Evolutionary conservation across 176 grass and related monocot species (phyloP), one percentile per base, ranked within the genome.

Genomic region (Lolium multiflorum): DNA sequence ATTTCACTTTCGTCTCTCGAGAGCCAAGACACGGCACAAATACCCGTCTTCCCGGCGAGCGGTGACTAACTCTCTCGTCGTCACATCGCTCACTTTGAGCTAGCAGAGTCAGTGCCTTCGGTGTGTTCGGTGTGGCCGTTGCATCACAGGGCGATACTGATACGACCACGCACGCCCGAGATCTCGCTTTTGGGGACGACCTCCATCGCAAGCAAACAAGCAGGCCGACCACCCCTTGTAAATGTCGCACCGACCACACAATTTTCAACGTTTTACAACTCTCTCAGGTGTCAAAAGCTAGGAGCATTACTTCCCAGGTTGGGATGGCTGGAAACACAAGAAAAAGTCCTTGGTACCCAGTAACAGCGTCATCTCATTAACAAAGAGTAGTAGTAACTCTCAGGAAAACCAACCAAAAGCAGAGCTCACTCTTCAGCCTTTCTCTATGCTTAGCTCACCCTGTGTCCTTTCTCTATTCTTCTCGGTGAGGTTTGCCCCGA

Each of bases 61-160:
- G 71, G 71, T 26, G 58, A 18, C 14, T 43, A 49, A 39, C 41
- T 50, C 8, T 11, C 9, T 50, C 73, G 5, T 7, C 57, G 4
- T 37, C 71, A 50, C 50, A 18, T 7, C 58, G 18, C 11, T 12
- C 71, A 12, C 18, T 50, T 75, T 61, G 39, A 24, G 11, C 43
- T 73, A 46, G 59, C 20, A 14, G 17, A 3, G 6, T 46, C 11
- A 16, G 46, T n/a, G 43, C 3, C 14, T 26, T 16, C 2, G 20
- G 64, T 56, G 25, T 4, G 46, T 14, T n/a, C 22, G 3, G 28
- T 28, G n/a, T 20, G 35, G 20, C 11, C 41, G 54, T 35, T 63
- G 46, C 43, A 77, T 87, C 77, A 72, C 55, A 18, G 16, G 37
- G 25, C 25, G 77, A 73, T 80, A 50, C 64, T 18, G 77, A 73